Base-by-base conservation (phyloP, 2,329 filamentous ascomycete species). In the Colletotrichum cordylinicola region DNA sequence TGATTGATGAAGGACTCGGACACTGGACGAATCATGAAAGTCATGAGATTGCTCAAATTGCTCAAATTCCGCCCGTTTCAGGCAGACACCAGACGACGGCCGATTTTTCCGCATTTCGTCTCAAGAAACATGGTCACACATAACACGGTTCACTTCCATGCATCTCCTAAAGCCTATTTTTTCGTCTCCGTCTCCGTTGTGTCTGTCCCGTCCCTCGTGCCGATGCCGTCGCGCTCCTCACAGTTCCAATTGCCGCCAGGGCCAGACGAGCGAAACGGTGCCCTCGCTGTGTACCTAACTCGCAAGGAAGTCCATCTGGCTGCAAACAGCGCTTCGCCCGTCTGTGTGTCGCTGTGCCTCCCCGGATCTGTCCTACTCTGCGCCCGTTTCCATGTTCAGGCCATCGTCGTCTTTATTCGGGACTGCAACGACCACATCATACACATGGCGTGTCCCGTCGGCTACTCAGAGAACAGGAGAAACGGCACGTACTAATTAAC, bases 31-130 rank as follows among this genome's bases (percentile, higher is more conserved):
- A 58, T 58, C 55, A 58, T 58, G 43, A 24, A 6, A 52, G 39
- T 52, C n/a, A 52, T 21, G 43, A 21, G 43, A 21, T 21, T 52
- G 70, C 64, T 60, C 70, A 33, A 69, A 74, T 13, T 52, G 64
- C 64, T 65, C 70, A 33, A 68, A 73, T 75, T 35, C 70, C 43
- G 43, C 29, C 64, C 33, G 73, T 73, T 75, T 75, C 73, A 75
- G 58, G 43, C 13, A 55, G 33, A 75, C 64, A 60, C 68, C 43
- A 69, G 73, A 75, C 65, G 73, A 69, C 70, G 73, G 70, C 62
- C 12, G 48, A 27, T 61, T 29, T 12, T 72, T 31, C 61, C 62
- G 18, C 33, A 24, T 15, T 64, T 65, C 64, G 68, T 72, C 61
- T 72, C 55, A 52, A 64, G 62, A 70, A 75, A 39, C 33, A 39